Percentiles rank a stretch among this genome's conserved stretches.
phyloP scores from a whole-genome alignment of 495 filamentous ascomycete genomes.

The Gamarada debralockiae region DNA sequence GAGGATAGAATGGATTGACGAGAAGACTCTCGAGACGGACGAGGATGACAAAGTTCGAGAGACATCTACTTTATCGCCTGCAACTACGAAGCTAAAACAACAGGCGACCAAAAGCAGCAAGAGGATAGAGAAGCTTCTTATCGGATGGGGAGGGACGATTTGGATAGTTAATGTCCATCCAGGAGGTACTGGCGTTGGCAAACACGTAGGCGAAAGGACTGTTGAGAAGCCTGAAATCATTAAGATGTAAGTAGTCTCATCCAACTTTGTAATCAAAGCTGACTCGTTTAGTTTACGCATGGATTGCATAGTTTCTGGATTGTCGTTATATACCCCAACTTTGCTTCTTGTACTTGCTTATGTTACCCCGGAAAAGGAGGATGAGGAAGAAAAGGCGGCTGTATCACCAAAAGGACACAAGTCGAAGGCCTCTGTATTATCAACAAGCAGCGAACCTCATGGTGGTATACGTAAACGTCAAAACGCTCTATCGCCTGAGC shows the following conservation, averaged over 20 bases:
- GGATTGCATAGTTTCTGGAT: slow-evolving; percentile 95
- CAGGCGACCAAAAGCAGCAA: slow-evolving; percentile 37
- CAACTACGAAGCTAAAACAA: slow-evolving; percentile 40
- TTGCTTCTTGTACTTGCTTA: slow-evolving; percentile 88
- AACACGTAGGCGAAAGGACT: slow-evolving; percentile 64
- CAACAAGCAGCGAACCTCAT: slow-evolving; percentile 46
- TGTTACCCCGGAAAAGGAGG: slow-evolving; percentile 58
- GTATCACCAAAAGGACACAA: slow-evolving; percentile 21
- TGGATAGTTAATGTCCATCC: slow-evolving; percentile 93
- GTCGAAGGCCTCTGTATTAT: slow-evolving; percentile 33
- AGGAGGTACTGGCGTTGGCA: slow-evolving; percentile 62
- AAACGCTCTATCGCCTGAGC: slow-evolving; percentile 78
- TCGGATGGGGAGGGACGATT: slow-evolving; percentile 93
- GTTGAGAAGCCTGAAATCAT: slow-evolving; percentile 82
- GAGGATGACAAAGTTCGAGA: slow-evolving; percentile 47
- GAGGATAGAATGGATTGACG: slow-evolving; percentile 87
- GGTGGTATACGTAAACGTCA: slow-evolving; percentile 61
- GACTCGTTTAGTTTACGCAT: slow-evolving; percentile 67
- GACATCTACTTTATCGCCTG: slow-evolving; percentile 37
- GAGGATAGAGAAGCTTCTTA: slow-evolving; percentile 73
- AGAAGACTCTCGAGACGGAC: slow-evolving; percentile 63
- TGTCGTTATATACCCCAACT: slow-evolving; percentile 93
- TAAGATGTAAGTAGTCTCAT: slow-evolving; percentile 67
- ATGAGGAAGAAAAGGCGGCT: slow-evolving; percentile 13
- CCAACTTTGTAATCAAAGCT: slow-evolving; percentile 16